phyloP scores from a whole-genome alignment of 2,329 filamentous ascomycete species.

The Zymoseptoria tritici region DNA sequence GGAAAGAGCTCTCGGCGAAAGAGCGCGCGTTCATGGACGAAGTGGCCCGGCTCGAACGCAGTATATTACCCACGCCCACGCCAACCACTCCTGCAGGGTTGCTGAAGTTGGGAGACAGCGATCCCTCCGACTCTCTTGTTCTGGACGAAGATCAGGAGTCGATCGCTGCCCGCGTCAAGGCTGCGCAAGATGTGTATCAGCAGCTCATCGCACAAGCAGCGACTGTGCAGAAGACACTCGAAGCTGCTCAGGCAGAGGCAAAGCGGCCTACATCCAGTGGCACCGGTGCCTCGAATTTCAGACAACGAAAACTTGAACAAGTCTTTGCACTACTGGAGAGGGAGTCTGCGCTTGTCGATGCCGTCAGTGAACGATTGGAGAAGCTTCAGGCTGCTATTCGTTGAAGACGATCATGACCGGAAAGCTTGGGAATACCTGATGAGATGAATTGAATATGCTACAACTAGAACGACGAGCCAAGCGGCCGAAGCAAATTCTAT shows the following conservation, averaged over 20 bases:
- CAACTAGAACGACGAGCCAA: neutral
- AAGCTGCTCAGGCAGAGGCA: conserved; percentile 20
- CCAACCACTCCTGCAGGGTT: conserved; percentile 25
- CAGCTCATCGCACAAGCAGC: conserved; percentile 23
- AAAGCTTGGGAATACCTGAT: neutral
- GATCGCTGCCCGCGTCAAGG: conserved; percentile 18
- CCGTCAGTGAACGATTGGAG: conserved; percentile 55
- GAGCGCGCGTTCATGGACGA: conserved; percentile 55
- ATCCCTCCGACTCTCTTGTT: conserved; percentile 4
- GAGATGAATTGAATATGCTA: neutral
- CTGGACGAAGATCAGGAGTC: conserved; percentile 6
- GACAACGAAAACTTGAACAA: conserved; percentile 56
- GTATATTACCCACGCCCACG: conserved; percentile 6
- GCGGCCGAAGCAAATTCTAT: neutral
- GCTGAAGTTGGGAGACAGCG: conserved; percentile 18
- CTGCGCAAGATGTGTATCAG: conserved; percentile 22
- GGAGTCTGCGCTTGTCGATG: conserved; percentile 62
- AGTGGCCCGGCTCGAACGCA: conserved; percentile 39
- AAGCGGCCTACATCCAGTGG: conserved; percentile 41
- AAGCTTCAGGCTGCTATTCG: conserved; percentile 35
- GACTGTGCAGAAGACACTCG: conserved; percentile 24
- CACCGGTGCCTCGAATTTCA: conserved; percentile 47
- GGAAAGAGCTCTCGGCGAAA: conserved; percentile 54
- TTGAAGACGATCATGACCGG: neutral
- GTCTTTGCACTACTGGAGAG: conserved; percentile 57